Evolutionary conservation across 2,329 filamentous ascomycete genomes (phyloP).

Genomic region (Fusarium temperatum): DNA sequence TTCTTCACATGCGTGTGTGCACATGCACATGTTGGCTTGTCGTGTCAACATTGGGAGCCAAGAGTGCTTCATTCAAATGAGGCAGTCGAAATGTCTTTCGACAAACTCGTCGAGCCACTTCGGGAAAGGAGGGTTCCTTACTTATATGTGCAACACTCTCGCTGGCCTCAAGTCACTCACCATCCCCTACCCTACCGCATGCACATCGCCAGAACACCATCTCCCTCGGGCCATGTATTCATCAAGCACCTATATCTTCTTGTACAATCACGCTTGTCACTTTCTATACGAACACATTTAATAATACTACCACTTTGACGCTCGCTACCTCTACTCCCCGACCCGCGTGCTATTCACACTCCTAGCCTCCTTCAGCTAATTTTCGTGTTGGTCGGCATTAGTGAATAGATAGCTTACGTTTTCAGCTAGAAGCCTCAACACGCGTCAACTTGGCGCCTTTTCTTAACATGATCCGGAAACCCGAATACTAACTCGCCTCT

Average conservation of each 20-base stretch:
- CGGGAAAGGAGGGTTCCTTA: background rate
- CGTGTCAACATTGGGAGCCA: background rate
- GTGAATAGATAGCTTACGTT: background rate
- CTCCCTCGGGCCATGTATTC: slow-evolving; percentile 33
- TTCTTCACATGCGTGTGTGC: background rate
- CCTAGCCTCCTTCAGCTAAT: background rate
- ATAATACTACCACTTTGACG: slow-evolving; percentile 25
- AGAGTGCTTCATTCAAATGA: background rate
- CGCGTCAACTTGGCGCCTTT: background rate
- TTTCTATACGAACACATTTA: slow-evolving; percentile 29
- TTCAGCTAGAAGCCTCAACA: background rate
- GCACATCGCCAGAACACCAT: slow-evolving; percentile 17
- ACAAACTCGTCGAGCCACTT: background rate
- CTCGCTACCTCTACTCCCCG: slow-evolving; percentile 10
- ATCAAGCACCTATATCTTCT: slow-evolving; percentile 25
- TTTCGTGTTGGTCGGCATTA: background rate
- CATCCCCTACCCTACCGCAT: background rate
- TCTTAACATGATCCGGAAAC: background rate
- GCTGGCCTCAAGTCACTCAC: slow-evolving; percentile 6
- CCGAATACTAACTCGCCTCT: slow-evolving; percentile 2
- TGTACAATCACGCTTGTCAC: slow-evolving; percentile 29
- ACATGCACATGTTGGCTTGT: background rate
- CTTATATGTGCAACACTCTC: slow-evolving; percentile 19
- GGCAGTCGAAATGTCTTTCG: background rate
- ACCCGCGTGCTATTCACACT: background rate